Conservation (phyloP, 495 filamentous ascomycete genomes). For the Lasiosphaeris hirsuta region DNA sequence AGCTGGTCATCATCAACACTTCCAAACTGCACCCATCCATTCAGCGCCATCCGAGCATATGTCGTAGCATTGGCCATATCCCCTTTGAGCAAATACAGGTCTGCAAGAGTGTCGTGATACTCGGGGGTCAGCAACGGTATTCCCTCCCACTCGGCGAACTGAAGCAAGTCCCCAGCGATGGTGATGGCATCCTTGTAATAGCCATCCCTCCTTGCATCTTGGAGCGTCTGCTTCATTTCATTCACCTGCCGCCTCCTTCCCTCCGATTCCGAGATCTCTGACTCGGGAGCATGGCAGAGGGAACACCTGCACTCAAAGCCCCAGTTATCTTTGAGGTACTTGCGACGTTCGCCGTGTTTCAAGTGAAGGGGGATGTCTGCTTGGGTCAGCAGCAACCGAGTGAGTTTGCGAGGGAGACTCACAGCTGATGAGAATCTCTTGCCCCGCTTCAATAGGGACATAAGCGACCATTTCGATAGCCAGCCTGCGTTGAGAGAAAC, state of each 20-base stretch:
- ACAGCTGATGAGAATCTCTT: constrained; percentile 45
- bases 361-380: constrained; percentile 35
- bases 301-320: constrained; percentile 40
- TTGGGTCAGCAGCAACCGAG: background rate
- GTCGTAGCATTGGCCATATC: constrained; percentile 33
- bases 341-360: constrained; percentile 21
- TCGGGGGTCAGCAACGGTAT: constrained; percentile 32
- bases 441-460: constrained; percentile 36
- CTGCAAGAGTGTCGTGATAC: constrained; percentile 36
- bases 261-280: constrained; percentile 35
- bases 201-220: constrained; percentile 27
- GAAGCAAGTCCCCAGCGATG: constrained; percentile 30
- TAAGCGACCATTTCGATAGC: constrained; percentile 38
- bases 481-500: constrained; percentile 32
- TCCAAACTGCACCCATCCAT: constrained; percentile 34
- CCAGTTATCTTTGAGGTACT: constrained; percentile 33
- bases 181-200: constrained; percentile 36
- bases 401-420: constrained; percentile 2
- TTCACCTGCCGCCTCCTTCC: constrained; percentile 30
- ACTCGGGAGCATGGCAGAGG: constrained; percentile 33
- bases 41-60: constrained; percentile 37
- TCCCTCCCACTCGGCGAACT: constrained; percentile 32
- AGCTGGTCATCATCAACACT: constrained; percentile 33
- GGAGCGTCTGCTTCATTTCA: constrained; percentile 28
- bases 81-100: constrained; percentile 32